Evolutionary conservation across 306 rosid species (phyloP), one percentile per base, ranked within the genome.

Genomic region (Lathyrus aphaca): DNA sequence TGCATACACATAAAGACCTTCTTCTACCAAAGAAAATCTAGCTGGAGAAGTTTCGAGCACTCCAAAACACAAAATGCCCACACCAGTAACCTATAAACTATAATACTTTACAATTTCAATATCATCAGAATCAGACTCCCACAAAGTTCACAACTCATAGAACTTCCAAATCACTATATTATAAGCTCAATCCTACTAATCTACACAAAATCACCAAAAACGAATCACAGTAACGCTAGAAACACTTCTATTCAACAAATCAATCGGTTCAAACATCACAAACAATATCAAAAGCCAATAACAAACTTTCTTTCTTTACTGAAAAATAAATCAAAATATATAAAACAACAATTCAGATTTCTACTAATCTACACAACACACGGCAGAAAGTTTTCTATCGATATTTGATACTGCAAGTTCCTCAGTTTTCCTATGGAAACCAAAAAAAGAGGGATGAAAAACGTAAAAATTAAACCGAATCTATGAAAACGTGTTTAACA

Each of bases 111-210:
- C 63, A 32, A 66, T 32, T 68, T 61, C 7, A 35, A 10, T 27
- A 46, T 54, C 35, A 21, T 37, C 44, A 40, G 1, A 65, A 29
- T 35, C 65, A 27, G 65, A 68, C 73, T 58, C 73, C 29, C 57
- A 64, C 71, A 16, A 68, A 57, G 16, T 40, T 44, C 19, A 58
- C 17, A 58, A 15, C 13, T 32, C 65, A 15, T 25, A 57, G 5
- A 69, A 69, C 51, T 19, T 57, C 8, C 32, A 57, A 73, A 73
- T 35, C 61, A 38, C 43, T 53, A 8, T n/a, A 4, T 5, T 6
- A 42, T 21, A 63, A 53, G 17, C 15, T 69, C 18, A 71, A 21
- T 55, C 30, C 16, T 5, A 14, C 54, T 13, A 53, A 35, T 55
- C 66, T 66, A 64, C 11, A 54, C 21, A 35, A 64, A 45, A 64